phyloP scores from a whole-genome alignment of 225 moss, liverwort and hornwort species.

The Sphagnum tenellum region DNA sequence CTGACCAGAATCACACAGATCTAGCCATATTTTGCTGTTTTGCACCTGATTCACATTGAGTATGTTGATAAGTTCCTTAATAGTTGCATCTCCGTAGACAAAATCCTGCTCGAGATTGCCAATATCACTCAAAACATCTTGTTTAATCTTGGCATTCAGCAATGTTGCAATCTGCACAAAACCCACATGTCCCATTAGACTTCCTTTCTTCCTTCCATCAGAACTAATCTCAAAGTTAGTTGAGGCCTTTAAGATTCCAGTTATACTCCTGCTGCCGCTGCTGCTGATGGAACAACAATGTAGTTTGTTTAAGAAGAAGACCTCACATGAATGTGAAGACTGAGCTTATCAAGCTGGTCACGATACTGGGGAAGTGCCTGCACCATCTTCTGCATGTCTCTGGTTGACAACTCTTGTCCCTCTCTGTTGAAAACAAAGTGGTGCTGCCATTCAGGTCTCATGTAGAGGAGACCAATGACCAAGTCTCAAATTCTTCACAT shows the following conservation, averaged over 20 bases:
- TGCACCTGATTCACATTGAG: slow-evolving; percentile 64
- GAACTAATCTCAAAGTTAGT: no score
- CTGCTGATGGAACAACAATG: no score
- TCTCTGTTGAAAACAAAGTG: slow-evolving; percentile 34
- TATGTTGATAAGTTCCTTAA: slow-evolving; percentile 86
- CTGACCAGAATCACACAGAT: no score
- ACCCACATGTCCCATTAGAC: no score
- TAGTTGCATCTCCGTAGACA: slow-evolving; percentile 95
- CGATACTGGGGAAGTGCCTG: slow-evolving; percentile 93
- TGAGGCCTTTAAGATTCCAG: no score
- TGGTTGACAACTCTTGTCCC: slow-evolving; percentile 80
- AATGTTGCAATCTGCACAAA: slow-evolving; percentile 73
- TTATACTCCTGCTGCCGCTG: no score
- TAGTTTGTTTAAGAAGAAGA: no score
- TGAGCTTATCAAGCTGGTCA: slow-evolving; percentile 88
- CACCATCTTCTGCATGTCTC: slow-evolving; percentile 98
- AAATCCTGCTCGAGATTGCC: slow-evolving; percentile 95
- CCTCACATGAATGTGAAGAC: slow-evolving; percentile 87
- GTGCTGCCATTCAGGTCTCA: no score
- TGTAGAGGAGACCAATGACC: no score
- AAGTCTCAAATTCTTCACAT: no score
- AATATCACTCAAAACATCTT: slow-evolving; percentile 60
- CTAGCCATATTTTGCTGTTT: no score
- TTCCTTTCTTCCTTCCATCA: no score
- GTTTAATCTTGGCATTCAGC: slow-evolving; percentile 81